Evolutionary conservation across 1,284 basidiomycete species (phyloP), one percentile per base, ranked within the genome.

Genomic region (Cronartium quercuum): DNA sequence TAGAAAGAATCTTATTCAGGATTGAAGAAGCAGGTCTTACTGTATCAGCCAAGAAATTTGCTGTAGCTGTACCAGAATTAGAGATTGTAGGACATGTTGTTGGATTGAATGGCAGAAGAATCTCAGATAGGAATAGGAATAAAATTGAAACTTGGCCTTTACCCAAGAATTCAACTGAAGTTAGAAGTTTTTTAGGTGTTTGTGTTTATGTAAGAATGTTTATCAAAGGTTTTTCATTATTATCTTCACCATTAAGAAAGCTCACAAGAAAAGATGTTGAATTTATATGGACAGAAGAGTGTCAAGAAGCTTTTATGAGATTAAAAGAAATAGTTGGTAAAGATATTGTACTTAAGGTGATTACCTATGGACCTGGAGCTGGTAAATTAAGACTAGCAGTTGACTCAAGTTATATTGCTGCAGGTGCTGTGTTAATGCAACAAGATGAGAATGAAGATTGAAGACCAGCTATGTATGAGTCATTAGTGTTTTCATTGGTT

Each of bases 1-100:
- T 44, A 21, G 58, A 61, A 60, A 24, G 68, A 34, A 47, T 69
- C 0, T 42, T 65, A 34, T 69, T 69, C 21, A 21, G 68, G 34
- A 69, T 69, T 44, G 58, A 69, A 38, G 68, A 75, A n/a, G 24
- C 68, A 15, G 66, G 66, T 1, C 21, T 68, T 18, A 68, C 66
- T 4, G 51, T 68, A 1, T 68, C 66, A 9, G 66, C 24, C 10
- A 13, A 29, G 21, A 68, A 68, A 15, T 18, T 57, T 35, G 66
- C 66, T 4, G 13, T 9, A 3, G 61, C 58, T 47, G 68, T 69
- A 4, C 68, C 40, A 13, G 68, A n/a, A 29, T 42, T 69, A 12
- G 68, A 69, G 21, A 69, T 69, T 24, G 68, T 69, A n/a, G 68
- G 68, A 24, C 58, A 69, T 44, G 68, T 69, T 13, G 68, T 69